Evolutionary conservation across 2,329 filamentous ascomycete species (phyloP).

Genomic region (Emergomyces orientalis): DNA sequence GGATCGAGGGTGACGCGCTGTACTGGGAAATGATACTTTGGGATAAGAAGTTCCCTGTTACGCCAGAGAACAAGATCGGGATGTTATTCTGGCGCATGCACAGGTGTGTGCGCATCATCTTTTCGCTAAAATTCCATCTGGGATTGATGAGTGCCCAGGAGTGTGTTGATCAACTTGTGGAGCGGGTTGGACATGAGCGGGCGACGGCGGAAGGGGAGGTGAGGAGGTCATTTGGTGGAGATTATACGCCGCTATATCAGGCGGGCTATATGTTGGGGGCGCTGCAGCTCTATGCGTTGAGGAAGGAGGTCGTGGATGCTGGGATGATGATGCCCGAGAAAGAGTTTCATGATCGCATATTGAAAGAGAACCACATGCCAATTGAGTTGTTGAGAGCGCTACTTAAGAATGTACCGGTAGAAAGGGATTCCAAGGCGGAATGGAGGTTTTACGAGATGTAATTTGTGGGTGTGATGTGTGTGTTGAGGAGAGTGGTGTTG

Average conservation of each 20-base stretch:
- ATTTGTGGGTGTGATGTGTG: neutral
- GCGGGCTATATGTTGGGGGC: slow-evolving; percentile 53
- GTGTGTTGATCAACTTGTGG: slow-evolving; percentile 49
- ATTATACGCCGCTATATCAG: slow-evolving; percentile 51
- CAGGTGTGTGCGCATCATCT: slow-evolving; percentile 50
- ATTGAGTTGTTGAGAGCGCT: slow-evolving; percentile 47
- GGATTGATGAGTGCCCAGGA: slow-evolving; percentile 45
- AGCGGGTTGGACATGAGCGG: slow-evolving; percentile 50
- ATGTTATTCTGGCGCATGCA: slow-evolving; percentile 57
- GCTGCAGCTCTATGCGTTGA: slow-evolving; percentile 45
- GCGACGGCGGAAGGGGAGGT: slow-evolving; percentile 54
- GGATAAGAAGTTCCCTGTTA: slow-evolving; percentile 44
- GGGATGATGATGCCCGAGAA: slow-evolving; percentile 38
- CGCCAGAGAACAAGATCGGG: slow-evolving; percentile 46
- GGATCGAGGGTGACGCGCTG: slow-evolving; percentile 52
- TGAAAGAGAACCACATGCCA: slow-evolving; percentile 46
- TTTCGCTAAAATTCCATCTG: slow-evolving; percentile 51
- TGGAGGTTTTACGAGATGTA: slow-evolving; percentile 42
- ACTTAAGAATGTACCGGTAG: slow-evolving; percentile 36
- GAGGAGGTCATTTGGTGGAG: slow-evolving; percentile 46
- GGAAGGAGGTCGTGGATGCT: slow-evolving; percentile 40
- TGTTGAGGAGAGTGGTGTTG: neutral
- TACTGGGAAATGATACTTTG: slow-evolving; percentile 55
- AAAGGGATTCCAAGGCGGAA: slow-evolving; percentile 36
- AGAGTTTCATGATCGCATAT: slow-evolving; percentile 46